Evolutionary conservation across 192 early-diverging fungal species (phyloP).

Genomic region (Rhizoclosmatium globosum): DNA sequence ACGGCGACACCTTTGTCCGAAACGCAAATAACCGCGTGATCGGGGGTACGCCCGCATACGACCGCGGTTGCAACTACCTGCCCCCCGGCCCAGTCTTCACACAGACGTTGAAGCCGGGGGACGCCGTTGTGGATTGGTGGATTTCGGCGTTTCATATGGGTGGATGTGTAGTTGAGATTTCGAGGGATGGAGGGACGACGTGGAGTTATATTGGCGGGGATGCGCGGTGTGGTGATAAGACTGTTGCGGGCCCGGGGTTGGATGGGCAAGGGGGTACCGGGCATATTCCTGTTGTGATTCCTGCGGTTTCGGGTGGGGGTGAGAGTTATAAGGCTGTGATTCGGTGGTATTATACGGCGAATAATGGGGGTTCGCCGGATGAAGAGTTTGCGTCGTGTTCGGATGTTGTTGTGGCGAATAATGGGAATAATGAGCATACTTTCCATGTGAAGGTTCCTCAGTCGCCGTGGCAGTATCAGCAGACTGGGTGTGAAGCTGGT

Average conservation of each 20-base stretch:
- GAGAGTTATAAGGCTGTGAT: background rate
- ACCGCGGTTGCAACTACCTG: background rate
- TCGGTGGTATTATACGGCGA: too few species aligned
- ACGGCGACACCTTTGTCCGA: too few species aligned
- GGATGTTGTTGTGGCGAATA: background rate
- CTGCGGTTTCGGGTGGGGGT: background rate
- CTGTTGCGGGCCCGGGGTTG: background rate
- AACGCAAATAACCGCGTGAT: too few species aligned
- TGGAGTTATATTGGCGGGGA: background rate
- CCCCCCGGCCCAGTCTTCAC: constrained; percentile 19
- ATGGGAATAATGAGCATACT: background rate
- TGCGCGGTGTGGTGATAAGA: background rate
- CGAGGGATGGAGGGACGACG: background rate
- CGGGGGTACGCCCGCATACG: too few species aligned
- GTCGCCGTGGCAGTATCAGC: background rate
- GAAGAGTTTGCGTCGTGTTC: constrained; percentile 1
- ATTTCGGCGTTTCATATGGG: constrained; percentile 4
- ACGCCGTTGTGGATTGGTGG: background rate
- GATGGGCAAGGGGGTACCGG: too few species aligned
- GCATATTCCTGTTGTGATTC: background rate
- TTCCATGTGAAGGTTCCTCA: background rate
- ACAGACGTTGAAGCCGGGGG: background rate
- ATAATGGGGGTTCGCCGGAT: background rate
- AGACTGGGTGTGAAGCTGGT: background rate
- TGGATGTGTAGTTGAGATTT: background rate